These are phyloP conservation scores for Cladochytrium tenue DNA, from an alignment of 371 early-diverging fungal genomes.

Conservation along the genomic window DNA sequence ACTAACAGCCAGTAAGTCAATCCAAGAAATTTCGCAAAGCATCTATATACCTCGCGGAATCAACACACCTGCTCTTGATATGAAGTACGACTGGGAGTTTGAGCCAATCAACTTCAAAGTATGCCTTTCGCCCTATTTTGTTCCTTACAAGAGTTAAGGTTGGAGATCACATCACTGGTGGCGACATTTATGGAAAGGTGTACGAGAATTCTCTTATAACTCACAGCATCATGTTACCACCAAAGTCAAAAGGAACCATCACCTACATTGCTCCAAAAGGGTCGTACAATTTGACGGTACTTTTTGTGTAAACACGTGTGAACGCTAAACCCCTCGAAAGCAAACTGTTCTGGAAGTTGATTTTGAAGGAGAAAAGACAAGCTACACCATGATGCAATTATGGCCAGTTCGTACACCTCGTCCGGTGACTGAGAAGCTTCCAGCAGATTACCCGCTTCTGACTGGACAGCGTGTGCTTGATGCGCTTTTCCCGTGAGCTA, in stretches of 20 bases:
- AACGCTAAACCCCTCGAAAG: constrained; percentile 27
- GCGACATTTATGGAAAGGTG: constrained; percentile 96
- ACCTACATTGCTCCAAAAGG: constrained; percentile 95
- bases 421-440: constrained; percentile 95
- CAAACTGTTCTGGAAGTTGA: constrained; percentile 95
- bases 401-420: constrained; percentile 99
- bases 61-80: constrained; percentile 95
- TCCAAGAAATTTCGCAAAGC: constrained; percentile 89
- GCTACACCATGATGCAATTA: constrained; percentile 94
- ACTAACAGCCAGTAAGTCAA: constrained; percentile 57
- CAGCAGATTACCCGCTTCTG: constrained; percentile 95
- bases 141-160: constrained; percentile 49
- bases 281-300: constrained; percentile 83
- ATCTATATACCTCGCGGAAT: constrained; percentile 99
- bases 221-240: constrained; percentile 96
- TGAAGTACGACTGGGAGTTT: constrained; percentile 92
- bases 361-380: constrained; percentile 84
- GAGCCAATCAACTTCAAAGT: constrained; percentile 86
- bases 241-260: constrained; percentile 92
- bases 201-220: constrained; percentile 95
- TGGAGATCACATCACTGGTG: constrained; percentile 96
- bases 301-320: constrained; percentile 2
- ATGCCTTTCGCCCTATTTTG: neutral
- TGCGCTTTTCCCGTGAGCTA: constrained; percentile 92
- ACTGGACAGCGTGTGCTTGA: constrained; percentile 99